A percentile compares a stretch with the other conserved stretches of the same genome.
These are phyloP conservation scores for Wallacemonas sp. DNA, from an alignment of 208 protist genomes.

Conservation along the genomic window DNA sequence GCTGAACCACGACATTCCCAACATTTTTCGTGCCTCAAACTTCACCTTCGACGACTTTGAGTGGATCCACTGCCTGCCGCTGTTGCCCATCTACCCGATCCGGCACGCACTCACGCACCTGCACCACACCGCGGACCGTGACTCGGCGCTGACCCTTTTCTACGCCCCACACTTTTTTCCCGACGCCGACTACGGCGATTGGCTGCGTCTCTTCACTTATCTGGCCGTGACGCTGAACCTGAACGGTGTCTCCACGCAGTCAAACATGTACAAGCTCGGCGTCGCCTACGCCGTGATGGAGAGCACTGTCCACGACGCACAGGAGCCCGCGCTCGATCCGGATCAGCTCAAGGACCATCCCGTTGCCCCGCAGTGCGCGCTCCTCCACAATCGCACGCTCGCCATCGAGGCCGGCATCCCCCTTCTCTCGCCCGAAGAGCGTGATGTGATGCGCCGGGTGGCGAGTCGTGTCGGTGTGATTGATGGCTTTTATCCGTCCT, in stretches of 20 bases:
- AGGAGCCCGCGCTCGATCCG: neutral
- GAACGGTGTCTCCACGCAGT: slow-evolving; percentile 4
- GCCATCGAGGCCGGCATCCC: neutral
- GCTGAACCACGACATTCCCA: neutral
- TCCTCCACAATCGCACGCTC: slow-evolving; percentile 3
- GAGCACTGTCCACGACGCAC: neutral
- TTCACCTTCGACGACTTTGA: slow-evolving; percentile 17
- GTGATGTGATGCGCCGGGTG: neutral
- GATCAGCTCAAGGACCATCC: neutral
- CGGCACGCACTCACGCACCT: slow-evolving; percentile 22
- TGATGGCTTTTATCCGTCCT: slow-evolving; percentile 1
- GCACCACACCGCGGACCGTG: slow-evolving; percentile 31
- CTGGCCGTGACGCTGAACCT: slow-evolving; percentile 8
- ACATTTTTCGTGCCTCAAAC: neutral
- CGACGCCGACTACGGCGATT: slow-evolving; percentile 52
- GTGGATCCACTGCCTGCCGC: slow-evolving; percentile 27
- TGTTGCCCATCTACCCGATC: slow-evolving; percentile 32
- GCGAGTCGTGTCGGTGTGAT: neutral
- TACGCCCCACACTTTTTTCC: slow-evolving; percentile 66
- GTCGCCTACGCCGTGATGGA: slow-evolving; percentile 1
- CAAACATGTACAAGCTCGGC: slow-evolving; percentile 12
- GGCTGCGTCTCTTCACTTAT: slow-evolving; percentile 25
- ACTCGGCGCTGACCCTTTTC: slow-evolving; percentile 42
- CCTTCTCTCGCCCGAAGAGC: neutral
- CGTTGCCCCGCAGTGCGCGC: neutral